These are phyloP conservation scores for Sungouiella blattae DNA, from an alignment of 805 yeast genomes.

Conservation along the genomic window DNA sequence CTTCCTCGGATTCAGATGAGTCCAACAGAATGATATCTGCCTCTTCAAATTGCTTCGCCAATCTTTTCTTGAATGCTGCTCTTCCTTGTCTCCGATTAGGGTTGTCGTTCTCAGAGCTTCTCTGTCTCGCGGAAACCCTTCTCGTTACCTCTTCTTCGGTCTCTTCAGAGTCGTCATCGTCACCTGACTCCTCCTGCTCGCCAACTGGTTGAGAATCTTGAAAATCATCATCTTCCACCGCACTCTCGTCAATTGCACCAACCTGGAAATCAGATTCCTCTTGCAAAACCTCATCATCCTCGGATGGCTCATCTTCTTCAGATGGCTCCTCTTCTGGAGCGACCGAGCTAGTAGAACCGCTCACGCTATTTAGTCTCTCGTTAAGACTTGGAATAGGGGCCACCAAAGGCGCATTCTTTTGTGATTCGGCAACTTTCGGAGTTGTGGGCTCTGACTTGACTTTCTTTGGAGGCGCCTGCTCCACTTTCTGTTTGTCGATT, in stretches of 20 bases:
- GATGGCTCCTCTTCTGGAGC: background rate
- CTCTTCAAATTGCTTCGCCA: constrained; percentile 9
- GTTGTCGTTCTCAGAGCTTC: too few relatives aligned
- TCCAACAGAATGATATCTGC: constrained; percentile 6
- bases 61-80: constrained; percentile 6
- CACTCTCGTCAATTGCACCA: background rate
- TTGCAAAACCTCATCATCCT: too few relatives aligned
- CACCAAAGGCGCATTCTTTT: background rate
- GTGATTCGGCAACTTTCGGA: background rate
- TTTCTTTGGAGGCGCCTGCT: too few relatives aligned
- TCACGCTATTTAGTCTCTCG: background rate
- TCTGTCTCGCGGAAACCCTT: background rate
- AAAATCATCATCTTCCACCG: background rate
- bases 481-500: constrained; percentile 3
- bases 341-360: background rate
- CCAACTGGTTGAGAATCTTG: background rate
- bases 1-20: background rate
- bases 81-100: too few relatives aligned
- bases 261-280: background rate
- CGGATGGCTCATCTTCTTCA: too few relatives aligned
- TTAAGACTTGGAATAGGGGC: background rate
- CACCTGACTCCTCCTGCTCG: background rate
- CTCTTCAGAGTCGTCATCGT: background rate
- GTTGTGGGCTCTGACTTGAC: constrained; percentile 2
- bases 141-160: background rate